Evolutionary conservation across 768 basidiomycete genomes (phyloP).

Genomic region (Kwoniella europaea): DNA sequence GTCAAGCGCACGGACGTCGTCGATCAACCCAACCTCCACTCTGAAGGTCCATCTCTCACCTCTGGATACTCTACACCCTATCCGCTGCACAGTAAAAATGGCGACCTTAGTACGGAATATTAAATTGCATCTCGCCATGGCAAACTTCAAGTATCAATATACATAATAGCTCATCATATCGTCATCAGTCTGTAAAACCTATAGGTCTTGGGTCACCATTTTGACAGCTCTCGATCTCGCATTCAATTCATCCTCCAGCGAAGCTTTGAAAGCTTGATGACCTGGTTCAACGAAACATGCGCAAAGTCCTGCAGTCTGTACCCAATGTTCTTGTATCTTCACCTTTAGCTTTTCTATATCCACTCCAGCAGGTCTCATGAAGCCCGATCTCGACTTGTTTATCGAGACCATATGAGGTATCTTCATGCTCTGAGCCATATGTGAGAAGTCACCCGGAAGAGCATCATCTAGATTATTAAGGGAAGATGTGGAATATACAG

Average conservation of each 20-base stretch:
- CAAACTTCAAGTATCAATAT: too few species aligned
- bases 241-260: background rate
- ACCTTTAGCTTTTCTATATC: background rate
- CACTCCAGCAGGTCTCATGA: background rate
- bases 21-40: conserved; percentile 3
- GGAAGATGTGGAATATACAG: background rate
- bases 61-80: too few species aligned
- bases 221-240: background rate
- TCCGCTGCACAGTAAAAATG: too few species aligned
- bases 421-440: background rate
- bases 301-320: background rate
- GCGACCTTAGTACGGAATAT: too few species aligned
- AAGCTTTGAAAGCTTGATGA: background rate
- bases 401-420: conserved; percentile 7
- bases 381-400: background rate
- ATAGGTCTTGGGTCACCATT: too few species aligned
- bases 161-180: too few species aligned
- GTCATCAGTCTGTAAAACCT: background rate
- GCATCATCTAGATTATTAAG: background rate
- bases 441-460: background rate
- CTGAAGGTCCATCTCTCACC: background rate
- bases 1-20: background rate
- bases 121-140: too few species aligned
- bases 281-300: background rate
- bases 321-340: background rate